phyloP scores from a whole-genome alignment of 2,329 filamentous ascomycete species.

The Nigrospora osmanthi region DNA sequence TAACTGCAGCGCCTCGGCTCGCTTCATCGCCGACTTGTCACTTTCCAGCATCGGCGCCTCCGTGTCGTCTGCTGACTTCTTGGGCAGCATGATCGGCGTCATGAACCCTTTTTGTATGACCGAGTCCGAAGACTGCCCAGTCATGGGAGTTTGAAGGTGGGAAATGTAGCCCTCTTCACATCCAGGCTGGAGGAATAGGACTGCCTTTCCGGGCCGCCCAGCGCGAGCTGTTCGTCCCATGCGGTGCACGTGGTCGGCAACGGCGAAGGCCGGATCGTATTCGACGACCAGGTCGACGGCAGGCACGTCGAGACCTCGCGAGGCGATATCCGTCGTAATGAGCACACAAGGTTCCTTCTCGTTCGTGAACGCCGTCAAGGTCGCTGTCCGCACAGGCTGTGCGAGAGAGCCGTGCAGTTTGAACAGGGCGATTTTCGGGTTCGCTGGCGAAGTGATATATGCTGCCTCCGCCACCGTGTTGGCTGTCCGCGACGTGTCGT shows the following conservation, averaged over 20 bases:
- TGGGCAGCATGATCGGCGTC: constrained; percentile 52
- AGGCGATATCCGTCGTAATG: constrained; percentile 91
- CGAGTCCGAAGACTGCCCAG: constrained; percentile 44
- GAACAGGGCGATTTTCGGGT: constrained; percentile 67
- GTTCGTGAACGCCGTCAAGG: constrained; percentile 70
- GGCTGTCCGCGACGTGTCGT: constrained; percentile 28
- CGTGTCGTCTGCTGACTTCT: constrained; percentile 42
- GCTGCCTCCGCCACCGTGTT: constrained; percentile 62
- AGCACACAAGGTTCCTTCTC: constrained; percentile 72
- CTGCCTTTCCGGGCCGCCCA: constrained; percentile 76
- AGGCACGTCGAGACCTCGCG: constrained; percentile 89
- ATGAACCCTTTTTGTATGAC: constrained; percentile 60
- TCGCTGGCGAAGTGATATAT: constrained; percentile 67
- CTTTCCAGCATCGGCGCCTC: constrained; percentile 45
- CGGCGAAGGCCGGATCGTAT: constrained; percentile 90
- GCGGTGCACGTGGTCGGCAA: constrained; percentile 88
- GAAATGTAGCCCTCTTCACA: constrained; percentile 86
- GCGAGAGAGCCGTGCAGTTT: constrained; percentile 87
- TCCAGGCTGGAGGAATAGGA: constrained; percentile 85
- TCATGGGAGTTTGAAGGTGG: constrained; percentile 49
- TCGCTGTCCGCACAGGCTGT: constrained; percentile 80
- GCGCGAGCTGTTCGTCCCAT: constrained; percentile 93
- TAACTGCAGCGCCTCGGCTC: constrained; percentile 49
- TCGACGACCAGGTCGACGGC: constrained; percentile 93
- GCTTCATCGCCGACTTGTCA: constrained; percentile 35